A percentile compares a stretch with the other conserved stretches of the same genome.
These are phyloP conservation scores for Phytophthora idaei DNA, from an alignment of 352 stramenopile species.

Conservation along the genomic window DNA sequence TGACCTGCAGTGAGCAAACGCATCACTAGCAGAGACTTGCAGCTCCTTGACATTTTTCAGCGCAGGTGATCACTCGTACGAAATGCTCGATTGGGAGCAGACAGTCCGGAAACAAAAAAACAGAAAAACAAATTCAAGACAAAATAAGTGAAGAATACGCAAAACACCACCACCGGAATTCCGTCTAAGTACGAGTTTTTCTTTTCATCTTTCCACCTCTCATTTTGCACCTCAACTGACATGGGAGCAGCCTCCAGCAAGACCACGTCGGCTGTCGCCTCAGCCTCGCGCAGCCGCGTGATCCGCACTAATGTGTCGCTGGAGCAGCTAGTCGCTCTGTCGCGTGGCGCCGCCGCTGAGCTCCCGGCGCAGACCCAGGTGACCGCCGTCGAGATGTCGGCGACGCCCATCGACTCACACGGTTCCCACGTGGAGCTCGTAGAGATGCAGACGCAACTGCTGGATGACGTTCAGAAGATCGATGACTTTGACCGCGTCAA, in stretches of 20 bases:
- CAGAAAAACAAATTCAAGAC: conserved; percentile 1
- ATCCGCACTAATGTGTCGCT: conserved; percentile 52
- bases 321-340: conserved; percentile 39
- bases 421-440: conserved; percentile 38
- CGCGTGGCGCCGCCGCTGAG: conserved; percentile 8
- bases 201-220: conserved; percentile 6
- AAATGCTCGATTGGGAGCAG: conserved; percentile 11
- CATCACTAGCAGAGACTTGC: conserved; percentile 20
- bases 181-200: conserved; percentile 26
- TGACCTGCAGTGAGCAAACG: conserved; percentile 15
- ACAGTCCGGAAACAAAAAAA: conserved; percentile 5
- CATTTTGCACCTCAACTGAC: conserved; percentile 13
- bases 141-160: background rate
- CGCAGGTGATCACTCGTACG: background rate
- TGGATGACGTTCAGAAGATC: conserved; percentile 55
- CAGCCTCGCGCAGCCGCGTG: conserved; percentile 23
- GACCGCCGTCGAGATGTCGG: conserved; percentile 31
- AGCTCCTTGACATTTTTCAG: conserved; percentile 1
- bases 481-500: conserved; percentile 66
- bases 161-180: conserved; percentile 22
- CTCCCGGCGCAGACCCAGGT: conserved; percentile 1
- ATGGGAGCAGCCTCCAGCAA: conserved; percentile 46
- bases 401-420: conserved; percentile 26
- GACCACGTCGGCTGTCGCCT: conserved; percentile 17
- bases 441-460: conserved; percentile 63